Percentiles rank a stretch among this genome's conserved stretches.
Conservation (phyloP, 495 filamentous ascomycete genomes). For the Podospora australis region DNA sequence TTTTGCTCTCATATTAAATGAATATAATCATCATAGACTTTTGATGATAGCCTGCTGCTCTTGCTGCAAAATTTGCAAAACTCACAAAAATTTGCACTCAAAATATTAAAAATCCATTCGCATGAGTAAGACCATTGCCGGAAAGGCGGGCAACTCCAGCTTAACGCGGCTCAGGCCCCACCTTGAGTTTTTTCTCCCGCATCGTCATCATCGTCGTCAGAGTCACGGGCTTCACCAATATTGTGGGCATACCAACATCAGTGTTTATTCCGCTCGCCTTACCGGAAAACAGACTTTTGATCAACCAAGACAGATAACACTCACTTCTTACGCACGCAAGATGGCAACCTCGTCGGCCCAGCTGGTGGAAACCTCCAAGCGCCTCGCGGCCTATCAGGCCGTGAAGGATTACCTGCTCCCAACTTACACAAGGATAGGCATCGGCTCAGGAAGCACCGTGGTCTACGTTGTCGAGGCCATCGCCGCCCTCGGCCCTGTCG, state of each 20-base stretch:
- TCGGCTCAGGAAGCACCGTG: conserved; percentile 89
- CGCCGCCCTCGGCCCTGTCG: conserved; percentile 55
- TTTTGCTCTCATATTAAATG: too few relatives aligned
- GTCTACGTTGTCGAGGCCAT: conserved; percentile 96
- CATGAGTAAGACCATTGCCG: too few relatives aligned
- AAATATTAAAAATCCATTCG: too few relatives aligned
- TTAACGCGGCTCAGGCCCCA: too few relatives aligned
- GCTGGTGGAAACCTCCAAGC: conserved; percentile 74
- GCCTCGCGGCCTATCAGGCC: conserved; percentile 72
- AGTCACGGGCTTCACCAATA: too few relatives aligned
- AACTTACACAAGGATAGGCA: conserved; percentile 70
- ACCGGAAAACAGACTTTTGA: background rate
- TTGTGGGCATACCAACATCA: background rate
- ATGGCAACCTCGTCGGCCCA: conserved; percentile 21
- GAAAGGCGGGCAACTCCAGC: too few relatives aligned
- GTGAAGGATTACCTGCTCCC: conserved; percentile 78
- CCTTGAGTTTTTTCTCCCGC: background rate
- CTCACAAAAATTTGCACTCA: too few relatives aligned
- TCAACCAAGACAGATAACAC: background rate
- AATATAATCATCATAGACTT: too few relatives aligned
- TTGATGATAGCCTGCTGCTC: too few relatives aligned
- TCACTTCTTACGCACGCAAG: background rate
- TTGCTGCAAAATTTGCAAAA: too few relatives aligned
- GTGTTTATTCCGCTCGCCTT: background rate
- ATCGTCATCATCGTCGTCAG: background rate